These are phyloP conservation scores for Dendrostoma leiphaemia DNA, from an alignment of 2,329 filamentous ascomycete genomes.

Conservation along the genomic window DNA sequence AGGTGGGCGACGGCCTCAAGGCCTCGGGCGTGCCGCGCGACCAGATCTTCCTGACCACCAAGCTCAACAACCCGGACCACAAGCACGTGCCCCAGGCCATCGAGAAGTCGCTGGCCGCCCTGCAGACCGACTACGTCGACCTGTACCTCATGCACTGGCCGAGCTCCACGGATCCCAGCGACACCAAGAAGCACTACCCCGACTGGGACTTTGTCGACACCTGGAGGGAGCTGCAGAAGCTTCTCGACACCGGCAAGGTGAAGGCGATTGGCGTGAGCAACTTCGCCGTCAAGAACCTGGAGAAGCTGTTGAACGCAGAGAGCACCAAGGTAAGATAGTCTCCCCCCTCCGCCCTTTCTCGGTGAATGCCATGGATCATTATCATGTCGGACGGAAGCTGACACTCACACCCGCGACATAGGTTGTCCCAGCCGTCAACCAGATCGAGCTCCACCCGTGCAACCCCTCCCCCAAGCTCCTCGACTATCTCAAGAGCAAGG, in stretches of 20 bases:
- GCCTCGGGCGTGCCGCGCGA: constrained; percentile 62
- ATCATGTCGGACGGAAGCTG: no score
- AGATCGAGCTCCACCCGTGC: constrained; percentile 79
- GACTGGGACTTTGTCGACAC: constrained; percentile 86
- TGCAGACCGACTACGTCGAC: constrained; percentile 66
- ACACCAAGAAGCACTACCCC: constrained; percentile 64
- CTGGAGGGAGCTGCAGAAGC: constrained; percentile 70
- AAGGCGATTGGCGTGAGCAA: constrained; percentile 84
- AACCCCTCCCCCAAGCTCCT: constrained; percentile 79
- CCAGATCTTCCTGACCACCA: constrained; percentile 73
- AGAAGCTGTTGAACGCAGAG: constrained; percentile 69
- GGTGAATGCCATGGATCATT: no score
- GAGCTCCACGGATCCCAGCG: constrained; percentile 58
- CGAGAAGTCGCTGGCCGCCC: constrained; percentile 55
- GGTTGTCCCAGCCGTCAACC: constrained; percentile 69
- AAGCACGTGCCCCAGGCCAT: constrained; percentile 64
- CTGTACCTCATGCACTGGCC: constrained; percentile 75
- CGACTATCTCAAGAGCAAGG: constrained; percentile 68
- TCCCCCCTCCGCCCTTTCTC: background rate
- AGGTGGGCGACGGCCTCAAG: constrained; percentile 65
- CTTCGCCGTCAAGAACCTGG: constrained; percentile 77
- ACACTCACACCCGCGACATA: constrained; percentile 22
- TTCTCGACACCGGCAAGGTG: constrained; percentile 67
- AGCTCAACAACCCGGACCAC: constrained; percentile 72
- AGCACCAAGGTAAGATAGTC: constrained; percentile 51